phyloP scores from a whole-genome alignment of 768 basidiomycete species.

The Boletus fagicola region DNA sequence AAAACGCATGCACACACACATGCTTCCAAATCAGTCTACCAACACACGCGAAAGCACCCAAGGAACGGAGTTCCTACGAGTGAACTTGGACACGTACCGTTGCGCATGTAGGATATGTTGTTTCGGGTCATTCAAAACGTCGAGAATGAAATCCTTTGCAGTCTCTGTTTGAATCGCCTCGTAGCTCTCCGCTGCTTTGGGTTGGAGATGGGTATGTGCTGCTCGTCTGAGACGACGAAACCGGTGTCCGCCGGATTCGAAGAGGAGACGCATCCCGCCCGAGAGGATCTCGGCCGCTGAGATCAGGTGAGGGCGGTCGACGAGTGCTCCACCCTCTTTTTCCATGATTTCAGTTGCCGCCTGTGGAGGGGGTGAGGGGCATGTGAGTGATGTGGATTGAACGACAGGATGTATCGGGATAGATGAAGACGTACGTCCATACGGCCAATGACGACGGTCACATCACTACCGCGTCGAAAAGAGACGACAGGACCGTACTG shows the following conservation, averaged over 20 bases:
- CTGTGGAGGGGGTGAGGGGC: constrained; percentile 43
- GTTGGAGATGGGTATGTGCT: constrained; percentile 52
- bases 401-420: background rate
- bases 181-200: constrained; percentile 37
- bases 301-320: constrained; percentile 49
- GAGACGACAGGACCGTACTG: constrained; percentile 56
- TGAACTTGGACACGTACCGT: constrained; percentile 7
- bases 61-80: background rate
- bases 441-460: constrained; percentile 17
- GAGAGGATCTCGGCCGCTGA: constrained; percentile 54
- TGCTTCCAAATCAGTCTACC: background rate
- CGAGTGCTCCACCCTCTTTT: constrained; percentile 49
- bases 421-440: constrained; percentile 12
- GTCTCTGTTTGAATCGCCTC: constrained; percentile 42
- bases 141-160: constrained; percentile 14
- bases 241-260: constrained; percentile 48
- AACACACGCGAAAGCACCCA: background rate
- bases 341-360: constrained; percentile 61
- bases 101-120: constrained; percentile 10
- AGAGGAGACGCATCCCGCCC: constrained; percentile 51
- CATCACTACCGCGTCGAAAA: constrained; percentile 42
- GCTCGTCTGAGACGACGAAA: constrained; percentile 57
- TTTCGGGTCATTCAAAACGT: constrained; percentile 19
- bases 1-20: background rate
- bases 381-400: constrained; percentile 14